Base-by-base conservation (phyloP, 768 basidiomycete genomes). In the Leucosporidium yakuticum region DNA sequence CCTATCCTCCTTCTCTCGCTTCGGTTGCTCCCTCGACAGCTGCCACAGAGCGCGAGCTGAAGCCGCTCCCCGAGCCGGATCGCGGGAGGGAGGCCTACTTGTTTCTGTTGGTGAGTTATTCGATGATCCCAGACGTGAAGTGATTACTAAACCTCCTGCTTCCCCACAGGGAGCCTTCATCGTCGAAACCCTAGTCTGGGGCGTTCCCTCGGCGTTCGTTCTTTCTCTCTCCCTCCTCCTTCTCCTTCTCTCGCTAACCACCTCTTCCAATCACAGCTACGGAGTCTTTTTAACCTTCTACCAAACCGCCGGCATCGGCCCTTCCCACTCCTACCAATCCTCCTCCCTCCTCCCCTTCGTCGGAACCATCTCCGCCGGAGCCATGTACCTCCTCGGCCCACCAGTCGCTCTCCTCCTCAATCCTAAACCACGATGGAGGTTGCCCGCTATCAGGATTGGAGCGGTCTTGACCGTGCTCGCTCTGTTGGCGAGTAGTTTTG, bases 181-280 rank as follows among this genome's bases (percentile, higher is more conserved):
- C 36, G 67, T 68, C 57, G 67, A 68, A 19, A 60, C 62, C 4
- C 34, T 68, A 50, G 23, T 68, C 56, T 68, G 67, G 67, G 67
- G 67, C 12, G 12, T 68, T 11, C 67, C 67, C 0, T 49, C 61
- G 19, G 27, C 31, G 55, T 56, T 27, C 14, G 29, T 23, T 25
- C 25, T 20, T n/a, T n/a, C 6, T n/a, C 8, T 27, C 55, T 27
- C 14, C 25, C 23, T 27, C 25, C 9, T 56, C 12, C 15, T 5
- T 29, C n/a, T 8, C 17, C 12, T 55, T 17, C 15, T 15, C n/a
- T 5, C 15, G 27, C 54, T 25, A 31, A 55, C 54, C 7, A 9
- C 23, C n/a, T 19, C n/a, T 7, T 4, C 6, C n/a, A n/a, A 4
- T 8, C 15, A 17, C 50, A 54, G 47, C n/a, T 63, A 68, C 36